Conservation (phyloP, 1,284 basidiomycete species). For the Puccinia horiana region DNA sequence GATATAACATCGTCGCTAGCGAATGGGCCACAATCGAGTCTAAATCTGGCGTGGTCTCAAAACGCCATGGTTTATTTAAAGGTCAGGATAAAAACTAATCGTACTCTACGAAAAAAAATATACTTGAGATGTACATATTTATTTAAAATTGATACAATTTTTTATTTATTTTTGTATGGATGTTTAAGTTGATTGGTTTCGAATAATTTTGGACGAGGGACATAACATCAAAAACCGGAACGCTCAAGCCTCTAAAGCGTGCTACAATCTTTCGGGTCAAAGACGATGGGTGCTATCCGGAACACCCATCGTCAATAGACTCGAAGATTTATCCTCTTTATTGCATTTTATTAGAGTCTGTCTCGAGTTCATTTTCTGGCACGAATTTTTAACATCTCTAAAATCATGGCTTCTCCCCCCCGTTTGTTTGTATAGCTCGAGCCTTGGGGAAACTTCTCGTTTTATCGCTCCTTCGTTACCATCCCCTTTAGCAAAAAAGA, state of each 20-base stretch:
- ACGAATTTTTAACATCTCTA: no score
- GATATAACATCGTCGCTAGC: constrained; percentile 41
- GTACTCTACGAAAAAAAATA: not conserved
- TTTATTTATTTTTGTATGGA: no score
- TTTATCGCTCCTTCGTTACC: constrained; percentile 73
- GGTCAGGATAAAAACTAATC: not conserved
- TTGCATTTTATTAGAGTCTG: constrained; percentile 25
- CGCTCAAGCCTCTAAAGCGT: constrained; percentile 86
- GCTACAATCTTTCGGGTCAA: constrained; percentile 76
- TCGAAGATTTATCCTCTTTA: constrained; percentile 33
- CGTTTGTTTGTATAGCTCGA: constrained; percentile 17
- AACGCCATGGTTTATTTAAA: constrained; percentile 11
- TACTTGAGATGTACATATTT: not conserved
- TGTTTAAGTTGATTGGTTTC: constrained; percentile 54
- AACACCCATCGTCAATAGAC: constrained; percentile 90
- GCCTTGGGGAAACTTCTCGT: constrained; percentile 67
- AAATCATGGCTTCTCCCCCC: not conserved
- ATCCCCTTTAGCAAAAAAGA: constrained; percentile 29
- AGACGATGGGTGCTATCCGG: constrained; percentile 90
- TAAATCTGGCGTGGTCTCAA: not conserved
- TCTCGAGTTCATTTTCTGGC: not conserved
- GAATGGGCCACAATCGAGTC: constrained; percentile 37
- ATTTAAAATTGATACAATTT: no score
- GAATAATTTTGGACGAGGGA: constrained; percentile 71
- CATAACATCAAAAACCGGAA: constrained; percentile 90